These are phyloP conservation scores for Geoglossum glabrum DNA, from an alignment of 495 filamentous ascomycete species.

Conservation along the genomic window DNA sequence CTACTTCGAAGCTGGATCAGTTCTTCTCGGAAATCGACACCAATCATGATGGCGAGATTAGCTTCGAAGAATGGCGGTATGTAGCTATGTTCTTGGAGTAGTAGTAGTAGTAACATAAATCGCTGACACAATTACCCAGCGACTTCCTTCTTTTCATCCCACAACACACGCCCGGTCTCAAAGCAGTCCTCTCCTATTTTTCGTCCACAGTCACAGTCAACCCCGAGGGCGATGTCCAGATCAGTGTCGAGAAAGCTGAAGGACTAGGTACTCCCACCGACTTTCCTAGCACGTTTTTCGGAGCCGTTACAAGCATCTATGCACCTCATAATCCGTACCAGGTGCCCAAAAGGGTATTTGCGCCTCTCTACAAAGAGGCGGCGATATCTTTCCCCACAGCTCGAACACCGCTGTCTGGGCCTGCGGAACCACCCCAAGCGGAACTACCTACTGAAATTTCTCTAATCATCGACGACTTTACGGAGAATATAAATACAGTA, in stretches of 20 bases:
- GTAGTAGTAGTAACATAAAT: neutral
- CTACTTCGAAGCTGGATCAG: constrained; percentile 51
- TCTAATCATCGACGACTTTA: neutral
- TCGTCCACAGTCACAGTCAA: constrained; percentile 76
- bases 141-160: constrained; percentile 94
- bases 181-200: constrained; percentile 79
- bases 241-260: constrained; percentile 72
- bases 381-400: neutral
- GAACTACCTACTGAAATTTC: neutral
- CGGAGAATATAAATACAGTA: constrained; percentile 11
- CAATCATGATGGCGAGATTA: constrained; percentile 75
- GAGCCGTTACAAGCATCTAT: constrained; percentile 35
- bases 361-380: neutral
- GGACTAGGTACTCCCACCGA: constrained; percentile 76
- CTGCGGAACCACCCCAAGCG: neutral
- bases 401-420: neutral
- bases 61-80: constrained; percentile 93
- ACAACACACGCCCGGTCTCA: constrained; percentile 47
- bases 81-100: constrained; percentile 9
- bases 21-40: constrained; percentile 83
- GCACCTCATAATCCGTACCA: constrained; percentile 2
- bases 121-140: constrained; percentile 22
- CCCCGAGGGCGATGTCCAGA: constrained; percentile 80
- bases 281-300: constrained; percentile 56
- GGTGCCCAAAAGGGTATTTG: neutral